phyloP scores from a whole-genome alignment of 2,329 filamentous ascomycete genomes.

The Trichoderma atrobrunneum region DNA sequence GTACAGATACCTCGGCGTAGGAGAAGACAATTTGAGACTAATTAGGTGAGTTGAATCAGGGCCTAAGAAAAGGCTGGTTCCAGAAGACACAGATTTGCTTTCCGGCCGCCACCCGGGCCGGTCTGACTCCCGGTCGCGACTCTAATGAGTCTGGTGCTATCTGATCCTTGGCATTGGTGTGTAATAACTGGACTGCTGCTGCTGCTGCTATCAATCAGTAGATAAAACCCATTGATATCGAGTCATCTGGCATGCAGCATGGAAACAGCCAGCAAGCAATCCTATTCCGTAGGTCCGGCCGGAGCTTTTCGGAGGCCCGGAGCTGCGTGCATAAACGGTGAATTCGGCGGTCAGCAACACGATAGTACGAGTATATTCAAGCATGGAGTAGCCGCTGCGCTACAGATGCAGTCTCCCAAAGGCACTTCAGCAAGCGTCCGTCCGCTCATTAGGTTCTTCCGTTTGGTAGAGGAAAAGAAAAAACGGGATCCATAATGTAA shows the following conservation, averaged over 20 bases:
- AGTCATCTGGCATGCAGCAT: background rate
- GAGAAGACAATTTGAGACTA: no score
- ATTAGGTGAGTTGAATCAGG: no score
- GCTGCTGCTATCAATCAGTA: background rate
- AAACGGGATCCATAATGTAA: constrained; percentile 8
- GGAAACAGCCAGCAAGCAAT: background rate
- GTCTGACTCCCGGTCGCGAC: background rate
- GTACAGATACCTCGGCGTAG: background rate
- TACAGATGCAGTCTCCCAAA: background rate
- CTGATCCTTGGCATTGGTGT: background rate
- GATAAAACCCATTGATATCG: background rate
- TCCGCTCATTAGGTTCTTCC: background rate
- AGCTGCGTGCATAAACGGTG: background rate
- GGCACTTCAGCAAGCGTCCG: background rate
- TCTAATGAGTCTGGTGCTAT: background rate
- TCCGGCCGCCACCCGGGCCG: constrained; percentile 1
- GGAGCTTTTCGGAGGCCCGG: background rate
- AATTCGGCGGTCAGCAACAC: constrained; percentile 15
- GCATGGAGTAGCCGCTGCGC: background rate
- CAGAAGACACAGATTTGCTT: background rate
- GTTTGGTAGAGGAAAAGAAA: background rate
- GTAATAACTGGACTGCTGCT: no score
- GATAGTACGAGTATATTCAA: background rate
- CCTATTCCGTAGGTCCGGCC: background rate
- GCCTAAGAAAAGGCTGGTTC: background rate